Percentiles rank a stretch among this genome's conserved stretches.
These are phyloP conservation scores for Dentipellis sp. DNA, from an alignment of 768 basidiomycete genomes.

Conservation along the genomic window DNA sequence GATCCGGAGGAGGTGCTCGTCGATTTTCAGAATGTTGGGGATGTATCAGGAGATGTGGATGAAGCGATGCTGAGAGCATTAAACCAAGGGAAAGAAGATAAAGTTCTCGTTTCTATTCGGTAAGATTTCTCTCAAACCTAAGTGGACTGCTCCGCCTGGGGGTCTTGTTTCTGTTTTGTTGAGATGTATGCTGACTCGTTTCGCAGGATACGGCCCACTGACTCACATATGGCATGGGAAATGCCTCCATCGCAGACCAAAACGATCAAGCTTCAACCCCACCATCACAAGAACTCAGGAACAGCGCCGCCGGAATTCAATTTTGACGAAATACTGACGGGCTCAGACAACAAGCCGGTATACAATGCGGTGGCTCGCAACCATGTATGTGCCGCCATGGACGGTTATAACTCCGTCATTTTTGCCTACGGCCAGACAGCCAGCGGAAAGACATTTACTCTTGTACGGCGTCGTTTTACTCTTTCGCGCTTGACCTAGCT, in stretches of 20 bases:
- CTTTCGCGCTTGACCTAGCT: neutral
- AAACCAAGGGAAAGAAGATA: conserved; percentile 68
- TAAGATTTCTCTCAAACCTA: conserved; percentile 19
- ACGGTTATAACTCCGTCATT: conserved; percentile 91
- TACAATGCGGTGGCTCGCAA: conserved; percentile 69
- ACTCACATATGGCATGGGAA: conserved; percentile 47
- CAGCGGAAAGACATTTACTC: conserved; percentile 65
- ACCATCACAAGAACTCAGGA: conserved; percentile 37
- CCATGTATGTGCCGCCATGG: conserved; percentile 89
- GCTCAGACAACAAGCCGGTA: conserved; percentile 70
- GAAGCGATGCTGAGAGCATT: conserved; percentile 36
- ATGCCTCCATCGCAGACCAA: conserved; percentile 29
- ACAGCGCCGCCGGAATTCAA: conserved; percentile 41
- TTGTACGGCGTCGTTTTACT: conserved; percentile 26
- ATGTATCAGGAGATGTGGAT: conserved; percentile 63
- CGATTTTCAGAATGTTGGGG: conserved; percentile 62
- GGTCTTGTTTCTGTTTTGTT: neutral
- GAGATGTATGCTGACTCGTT: neutral
- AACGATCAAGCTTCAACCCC: conserved; percentile 53
- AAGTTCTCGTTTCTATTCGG: conserved; percentile 82
- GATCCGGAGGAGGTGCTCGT: conserved; percentile 72
- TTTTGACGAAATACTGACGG: conserved; percentile 72
- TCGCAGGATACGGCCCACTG: conserved; percentile 54
- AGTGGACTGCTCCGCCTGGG: neutral
- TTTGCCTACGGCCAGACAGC: conserved; percentile 94